These are phyloP conservation scores for Rhodotorula paludigena DNA, from an alignment of 768 basidiomycete species.

Conservation along the genomic window DNA sequence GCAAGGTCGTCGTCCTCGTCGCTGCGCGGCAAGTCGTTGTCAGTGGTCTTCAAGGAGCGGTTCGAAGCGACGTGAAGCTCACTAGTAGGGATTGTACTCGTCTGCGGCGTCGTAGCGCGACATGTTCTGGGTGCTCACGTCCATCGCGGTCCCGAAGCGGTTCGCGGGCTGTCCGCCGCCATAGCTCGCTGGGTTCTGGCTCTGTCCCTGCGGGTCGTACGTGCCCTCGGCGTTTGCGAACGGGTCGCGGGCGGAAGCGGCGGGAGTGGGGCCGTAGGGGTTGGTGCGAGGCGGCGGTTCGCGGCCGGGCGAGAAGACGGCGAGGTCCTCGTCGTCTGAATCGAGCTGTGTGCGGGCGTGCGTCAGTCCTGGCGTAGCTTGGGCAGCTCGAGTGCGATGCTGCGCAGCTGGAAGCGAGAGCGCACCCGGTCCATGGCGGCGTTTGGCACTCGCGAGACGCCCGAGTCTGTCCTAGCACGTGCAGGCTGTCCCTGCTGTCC, in stretches of 20 bases:
- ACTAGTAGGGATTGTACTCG: conserved; percentile 35
- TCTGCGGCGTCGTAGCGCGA: conserved; percentile 3
- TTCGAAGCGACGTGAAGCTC: not conserved
- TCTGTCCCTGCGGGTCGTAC: conserved; percentile 32
- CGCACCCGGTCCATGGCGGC: too few species aligned
- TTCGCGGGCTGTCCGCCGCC: conserved; percentile 33
- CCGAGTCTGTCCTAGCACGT: too few species aligned
- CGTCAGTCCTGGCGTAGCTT: too few species aligned
- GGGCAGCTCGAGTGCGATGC: too few species aligned
- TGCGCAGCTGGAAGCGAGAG: too few species aligned
- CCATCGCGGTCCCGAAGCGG: conserved; percentile 23
- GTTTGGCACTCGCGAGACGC: too few species aligned
- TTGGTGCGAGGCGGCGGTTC: not conserved
- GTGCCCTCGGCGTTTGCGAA: conserved; percentile 25
- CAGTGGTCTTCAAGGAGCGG: too few species aligned
- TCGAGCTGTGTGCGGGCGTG: conserved; percentile 15
- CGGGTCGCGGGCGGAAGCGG: conserved; percentile 9
- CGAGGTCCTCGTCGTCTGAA: conserved; percentile 38
- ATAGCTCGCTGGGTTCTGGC: conserved; percentile 37
- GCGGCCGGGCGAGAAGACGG: conserved; percentile 21
- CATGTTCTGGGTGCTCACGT: conserved; percentile 11
- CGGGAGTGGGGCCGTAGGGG: not conserved
- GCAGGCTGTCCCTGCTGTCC: too few species aligned
- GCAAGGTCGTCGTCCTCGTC: conserved; percentile 34
- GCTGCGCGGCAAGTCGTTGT: not conserved